Evolutionary conservation across 2,329 filamentous ascomycete genomes (phyloP).

Genomic region (Colletotrichum abscissum): DNA sequence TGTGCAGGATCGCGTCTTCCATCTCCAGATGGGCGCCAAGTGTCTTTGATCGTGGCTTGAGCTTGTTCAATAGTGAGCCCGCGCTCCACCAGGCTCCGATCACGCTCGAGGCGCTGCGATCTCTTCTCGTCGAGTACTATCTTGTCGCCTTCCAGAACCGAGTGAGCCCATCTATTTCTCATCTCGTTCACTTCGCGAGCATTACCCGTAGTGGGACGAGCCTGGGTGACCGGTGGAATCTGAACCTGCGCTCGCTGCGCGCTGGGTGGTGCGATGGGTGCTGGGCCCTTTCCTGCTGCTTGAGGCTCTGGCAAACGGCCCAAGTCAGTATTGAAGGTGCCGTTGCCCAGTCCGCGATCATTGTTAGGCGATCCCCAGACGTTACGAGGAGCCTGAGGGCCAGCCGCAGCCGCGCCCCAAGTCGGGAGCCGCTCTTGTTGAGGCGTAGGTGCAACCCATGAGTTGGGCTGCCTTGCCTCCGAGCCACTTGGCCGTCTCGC

Average conservation of each 20-base stretch:
- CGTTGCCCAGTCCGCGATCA: constrained; percentile 80
- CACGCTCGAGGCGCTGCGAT: constrained; percentile 53
- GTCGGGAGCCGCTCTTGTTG: constrained; percentile 61
- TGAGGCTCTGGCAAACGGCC: constrained; percentile 57
- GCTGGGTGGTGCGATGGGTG: constrained; percentile 56
- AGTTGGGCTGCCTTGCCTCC: constrained; percentile 34
- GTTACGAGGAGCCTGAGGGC: constrained; percentile 63
- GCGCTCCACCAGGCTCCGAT: constrained; percentile 56
- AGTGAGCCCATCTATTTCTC: constrained; percentile 53
- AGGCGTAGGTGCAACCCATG: constrained; percentile 36
- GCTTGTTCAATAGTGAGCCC: constrained; percentile 56
- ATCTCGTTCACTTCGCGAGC: constrained; percentile 30
- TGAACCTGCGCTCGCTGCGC: constrained; percentile 34
- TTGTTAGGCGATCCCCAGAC: constrained; percentile 82
- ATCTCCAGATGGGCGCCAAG: constrained; percentile 60
- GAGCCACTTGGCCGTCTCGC: constrained; percentile 38
- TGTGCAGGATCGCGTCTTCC: constrained; percentile 48
- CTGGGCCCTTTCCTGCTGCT: constrained; percentile 52
- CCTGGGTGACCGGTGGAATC: constrained; percentile 9
- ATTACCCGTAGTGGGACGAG: constrained; percentile 7
- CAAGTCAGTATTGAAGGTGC: constrained; percentile 76
- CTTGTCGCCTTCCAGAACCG: constrained; percentile 60
- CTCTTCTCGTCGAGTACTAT: constrained; percentile 52
- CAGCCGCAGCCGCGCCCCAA: constrained; percentile 57
- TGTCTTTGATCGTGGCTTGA: constrained; percentile 63